These are phyloP conservation scores for Calophaca sinica DNA, from an alignment of 306 rosid species.

Conservation along the genomic window DNA sequence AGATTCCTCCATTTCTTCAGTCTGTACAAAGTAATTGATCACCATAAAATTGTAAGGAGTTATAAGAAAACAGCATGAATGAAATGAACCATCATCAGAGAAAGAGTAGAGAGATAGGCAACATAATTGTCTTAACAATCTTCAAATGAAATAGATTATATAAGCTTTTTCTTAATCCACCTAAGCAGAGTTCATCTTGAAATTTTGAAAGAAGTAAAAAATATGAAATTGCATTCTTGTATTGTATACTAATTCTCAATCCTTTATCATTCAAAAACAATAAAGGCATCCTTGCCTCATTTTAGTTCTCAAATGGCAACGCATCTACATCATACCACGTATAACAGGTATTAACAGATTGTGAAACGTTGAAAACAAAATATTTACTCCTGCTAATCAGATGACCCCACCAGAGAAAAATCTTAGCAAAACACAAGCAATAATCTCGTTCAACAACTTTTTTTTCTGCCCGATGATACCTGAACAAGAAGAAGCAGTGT, in stretches of 20 bases:
- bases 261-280: slow-evolving; percentile 7
- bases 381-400: slow-evolving; percentile 29
- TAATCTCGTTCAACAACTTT: slow-evolving; percentile 21
- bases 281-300: slow-evolving; percentile 4
- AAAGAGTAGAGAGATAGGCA: slow-evolving; percentile 24
- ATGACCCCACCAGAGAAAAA: slow-evolving; percentile 32
- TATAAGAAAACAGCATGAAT: slow-evolving; percentile 12
- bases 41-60: slow-evolving; percentile 29
- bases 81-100: slow-evolving; percentile 10
- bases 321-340: slow-evolving; percentile 12
- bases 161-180: neutral
- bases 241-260: slow-evolving; percentile 11
- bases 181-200: slow-evolving; percentile 12
- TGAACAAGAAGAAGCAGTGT: slow-evolving; percentile 94
- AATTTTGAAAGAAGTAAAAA: slow-evolving; percentile 20
- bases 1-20: slow-evolving; percentile 90
- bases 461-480: slow-evolving; percentile 57
- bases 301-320: slow-evolving; percentile 6
- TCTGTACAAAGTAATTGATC: slow-evolving; percentile 57
- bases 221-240: slow-evolving; percentile 13
- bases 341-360: slow-evolving; percentile 33
- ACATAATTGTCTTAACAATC: slow-evolving; percentile 17
- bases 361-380: slow-evolving; percentile 8
- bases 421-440: slow-evolving; percentile 31
- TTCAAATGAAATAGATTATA: slow-evolving; percentile 16